These are phyloP conservation scores for Wallacemonas sp. DNA, from an alignment of 208 protist species.

Conservation along the genomic window DNA sequence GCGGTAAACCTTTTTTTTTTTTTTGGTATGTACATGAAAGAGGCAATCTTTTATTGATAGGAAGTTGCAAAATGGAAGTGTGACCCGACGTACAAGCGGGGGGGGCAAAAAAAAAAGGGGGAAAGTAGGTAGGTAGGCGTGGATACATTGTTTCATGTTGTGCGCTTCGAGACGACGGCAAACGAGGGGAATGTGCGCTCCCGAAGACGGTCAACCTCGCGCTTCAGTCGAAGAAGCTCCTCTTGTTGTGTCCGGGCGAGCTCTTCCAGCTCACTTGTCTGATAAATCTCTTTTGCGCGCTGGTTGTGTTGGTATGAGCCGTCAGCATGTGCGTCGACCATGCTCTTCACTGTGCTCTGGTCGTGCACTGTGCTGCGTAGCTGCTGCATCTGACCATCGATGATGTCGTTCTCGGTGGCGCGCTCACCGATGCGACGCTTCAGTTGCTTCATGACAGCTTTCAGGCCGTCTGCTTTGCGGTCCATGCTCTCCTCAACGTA, in stretches of 20 bases:
- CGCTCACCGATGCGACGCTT: constrained; percentile 76
- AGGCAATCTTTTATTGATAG: too few relatives aligned
- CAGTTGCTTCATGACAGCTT: constrained; percentile 44
- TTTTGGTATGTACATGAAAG: too few relatives aligned
- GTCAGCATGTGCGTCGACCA: constrained; percentile 66
- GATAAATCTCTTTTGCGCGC: constrained; percentile 71
- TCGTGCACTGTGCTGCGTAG: constrained; percentile 59
- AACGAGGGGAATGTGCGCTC: constrained; percentile 91
- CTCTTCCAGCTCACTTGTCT: constrained; percentile 83
- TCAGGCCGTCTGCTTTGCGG: constrained; percentile 75
- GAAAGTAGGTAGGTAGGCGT: too few relatives aligned
- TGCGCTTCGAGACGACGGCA: constrained; percentile 87
- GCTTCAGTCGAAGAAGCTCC: constrained; percentile 79
- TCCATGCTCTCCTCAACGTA: constrained; percentile 69
- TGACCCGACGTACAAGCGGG: too few relatives aligned
- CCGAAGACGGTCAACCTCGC: constrained; percentile 83
- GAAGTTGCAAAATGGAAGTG: too few relatives aligned
- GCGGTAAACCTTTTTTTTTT: too few relatives aligned
- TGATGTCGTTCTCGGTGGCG: constrained; percentile 62
- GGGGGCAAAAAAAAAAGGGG: too few relatives aligned
- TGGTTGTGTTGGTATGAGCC: constrained; percentile 28
- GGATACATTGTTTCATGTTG: too few relatives aligned
- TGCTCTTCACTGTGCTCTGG: constrained; percentile 48
- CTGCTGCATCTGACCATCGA: constrained; percentile 41
- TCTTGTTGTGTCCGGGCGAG: constrained; percentile 85